phyloP scores from a whole-genome alignment of 2,329 filamentous ascomycete genomes.

The Botrytis elliptica region DNA sequence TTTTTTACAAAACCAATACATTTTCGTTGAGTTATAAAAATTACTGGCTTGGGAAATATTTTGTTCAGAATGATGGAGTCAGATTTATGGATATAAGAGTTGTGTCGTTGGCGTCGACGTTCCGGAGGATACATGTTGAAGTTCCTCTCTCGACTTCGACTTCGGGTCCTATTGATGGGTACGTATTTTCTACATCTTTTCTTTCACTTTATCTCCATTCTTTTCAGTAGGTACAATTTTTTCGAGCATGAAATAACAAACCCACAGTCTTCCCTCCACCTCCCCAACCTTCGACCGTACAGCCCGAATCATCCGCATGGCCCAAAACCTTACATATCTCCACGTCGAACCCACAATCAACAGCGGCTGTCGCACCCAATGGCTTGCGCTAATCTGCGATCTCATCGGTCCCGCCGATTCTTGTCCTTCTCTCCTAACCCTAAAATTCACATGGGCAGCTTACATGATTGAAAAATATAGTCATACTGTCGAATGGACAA shows the following conservation, averaged over 20 bases:
- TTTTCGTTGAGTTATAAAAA: conserved; percentile 1
- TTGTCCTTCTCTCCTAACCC: not conserved
- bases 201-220: not conserved
- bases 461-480: not conserved
- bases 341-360: not conserved
- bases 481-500: not conserved
- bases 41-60: not conserved
- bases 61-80: not conserved
- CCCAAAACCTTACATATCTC: not conserved
- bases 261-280: not conserved
- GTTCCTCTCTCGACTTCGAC: not conserved
- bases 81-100: conserved; percentile 4
- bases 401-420: not conserved
- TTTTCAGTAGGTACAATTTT: too few relatives aligned
- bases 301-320: conserved; percentile 2
- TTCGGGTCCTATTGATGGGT: not conserved
- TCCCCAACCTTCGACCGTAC: conserved; percentile 6
- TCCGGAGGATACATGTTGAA: not conserved
- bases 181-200: not conserved
- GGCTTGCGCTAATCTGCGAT: not conserved
- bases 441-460: not conserved
- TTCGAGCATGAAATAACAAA: not conserved
- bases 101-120: not conserved
- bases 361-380: not conserved
- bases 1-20: conserved; percentile 6